phyloP scores from a whole-genome alignment of 2,329 filamentous ascomycete species.

The Metarhizium sp. region DNA sequence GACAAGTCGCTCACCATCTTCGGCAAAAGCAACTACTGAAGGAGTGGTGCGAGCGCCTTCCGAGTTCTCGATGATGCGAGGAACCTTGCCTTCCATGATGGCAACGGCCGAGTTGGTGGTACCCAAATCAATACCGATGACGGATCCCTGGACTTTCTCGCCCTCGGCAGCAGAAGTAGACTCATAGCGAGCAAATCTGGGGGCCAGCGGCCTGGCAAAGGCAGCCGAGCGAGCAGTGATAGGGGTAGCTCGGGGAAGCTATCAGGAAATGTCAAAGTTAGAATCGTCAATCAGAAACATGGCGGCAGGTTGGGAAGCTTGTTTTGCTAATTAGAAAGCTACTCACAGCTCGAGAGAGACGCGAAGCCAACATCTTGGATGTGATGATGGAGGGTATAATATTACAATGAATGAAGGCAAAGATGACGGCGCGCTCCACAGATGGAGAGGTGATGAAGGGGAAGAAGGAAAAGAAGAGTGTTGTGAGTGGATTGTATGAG shows the following conservation, averaged over 20 bases:
- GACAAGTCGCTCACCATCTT: slow-evolving; percentile 91
- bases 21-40: slow-evolving; percentile 89
- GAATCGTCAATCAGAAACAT: background rate
- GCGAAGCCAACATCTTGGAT: slow-evolving; percentile 61
- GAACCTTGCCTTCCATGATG: slow-evolving; percentile 92
- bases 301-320: too few species aligned
- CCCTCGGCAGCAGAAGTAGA: slow-evolving; percentile 41
- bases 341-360: slow-evolving; percentile 68
- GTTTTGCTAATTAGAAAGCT: slow-evolving; percentile 11
- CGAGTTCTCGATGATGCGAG: slow-evolving; percentile 95
- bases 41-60: slow-evolving; percentile 61
- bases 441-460: slow-evolving; percentile 18
- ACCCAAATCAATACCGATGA: slow-evolving; percentile 97
- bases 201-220: slow-evolving; percentile 57
- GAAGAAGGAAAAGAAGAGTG: slow-evolving; percentile 16
- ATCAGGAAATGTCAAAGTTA: slow-evolving; percentile 4
- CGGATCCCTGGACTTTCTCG: slow-evolving; percentile 86
- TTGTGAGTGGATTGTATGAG: slow-evolving; percentile 9
- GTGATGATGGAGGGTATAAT: slow-evolving; percentile 23
- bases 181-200: slow-evolving; percentile 70
- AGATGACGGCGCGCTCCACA: slow-evolving; percentile 20
- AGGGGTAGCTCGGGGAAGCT: slow-evolving; percentile 72
- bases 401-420: slow-evolving; percentile 20
- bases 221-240: slow-evolving; percentile 58
- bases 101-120: slow-evolving; percentile 98